Conservation (phyloP, 768 basidiomycete genomes). For the Lactifluus piperatus region DNA sequence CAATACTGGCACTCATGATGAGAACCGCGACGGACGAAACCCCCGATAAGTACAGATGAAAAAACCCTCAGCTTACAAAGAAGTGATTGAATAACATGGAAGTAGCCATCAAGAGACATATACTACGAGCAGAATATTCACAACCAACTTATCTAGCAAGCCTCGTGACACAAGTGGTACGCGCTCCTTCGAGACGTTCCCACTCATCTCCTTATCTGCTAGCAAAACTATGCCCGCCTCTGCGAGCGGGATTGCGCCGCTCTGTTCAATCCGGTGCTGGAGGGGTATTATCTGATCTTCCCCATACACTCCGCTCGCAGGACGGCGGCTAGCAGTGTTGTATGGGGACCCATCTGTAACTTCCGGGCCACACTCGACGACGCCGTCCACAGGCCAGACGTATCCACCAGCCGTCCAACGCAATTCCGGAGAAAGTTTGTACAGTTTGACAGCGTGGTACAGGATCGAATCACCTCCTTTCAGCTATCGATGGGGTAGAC, state of each 20-base stretch:
- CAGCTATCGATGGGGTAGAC: constrained; percentile 36
- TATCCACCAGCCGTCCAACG: constrained; percentile 81
- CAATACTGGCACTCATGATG: neutral
- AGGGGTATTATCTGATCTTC: constrained; percentile 31
- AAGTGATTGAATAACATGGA: neutral
- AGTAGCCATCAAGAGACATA: constrained; percentile 46
- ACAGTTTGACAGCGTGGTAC: constrained; percentile 68
- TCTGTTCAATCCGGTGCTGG: constrained; percentile 50
- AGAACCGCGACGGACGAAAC: neutral
- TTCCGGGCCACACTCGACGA: constrained; percentile 48
- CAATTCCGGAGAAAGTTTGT: constrained; percentile 64
- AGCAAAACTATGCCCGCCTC: constrained; percentile 56
- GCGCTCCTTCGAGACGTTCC: constrained; percentile 49
- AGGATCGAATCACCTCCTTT: constrained; percentile 70
- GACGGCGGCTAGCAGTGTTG: constrained; percentile 29
- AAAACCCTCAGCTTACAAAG: neutral
- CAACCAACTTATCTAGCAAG: constrained; percentile 62
- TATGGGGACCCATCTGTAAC: constrained; percentile 32
- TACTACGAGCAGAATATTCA: constrained; percentile 66
- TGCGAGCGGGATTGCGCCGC: constrained; percentile 54
- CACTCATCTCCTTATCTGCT: constrained; percentile 41
- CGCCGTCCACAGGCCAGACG: constrained; percentile 67
- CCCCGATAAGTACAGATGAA: neutral
- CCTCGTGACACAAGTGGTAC: constrained; percentile 62
- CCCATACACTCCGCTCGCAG: constrained; percentile 37